Conservation (phyloP, 768 basidiomycete species). For the Lactarius vividus region DNA sequence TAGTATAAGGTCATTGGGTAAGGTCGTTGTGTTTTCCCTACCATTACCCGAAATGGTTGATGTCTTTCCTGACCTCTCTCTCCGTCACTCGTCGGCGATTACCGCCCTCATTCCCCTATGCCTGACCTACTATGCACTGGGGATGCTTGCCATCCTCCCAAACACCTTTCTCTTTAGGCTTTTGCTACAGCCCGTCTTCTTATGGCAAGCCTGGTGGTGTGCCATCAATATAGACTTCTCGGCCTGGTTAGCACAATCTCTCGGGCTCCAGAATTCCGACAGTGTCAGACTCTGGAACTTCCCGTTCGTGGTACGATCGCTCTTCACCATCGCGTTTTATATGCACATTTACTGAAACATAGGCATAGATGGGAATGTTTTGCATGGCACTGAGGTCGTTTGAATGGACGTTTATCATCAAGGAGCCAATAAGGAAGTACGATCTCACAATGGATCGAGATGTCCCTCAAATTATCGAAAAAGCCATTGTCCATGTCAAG, state of each 20-base stretch:
- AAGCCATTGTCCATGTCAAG: background rate
- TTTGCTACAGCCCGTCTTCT: constrained; percentile 3
- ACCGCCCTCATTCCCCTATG: background rate
- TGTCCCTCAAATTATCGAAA: background rate
- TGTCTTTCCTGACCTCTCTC: background rate
- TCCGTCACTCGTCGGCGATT: background rate
- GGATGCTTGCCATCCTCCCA: constrained; percentile 10
- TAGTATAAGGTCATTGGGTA: too few species aligned
- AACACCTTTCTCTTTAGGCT: constrained; percentile 1
- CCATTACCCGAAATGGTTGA: background rate
- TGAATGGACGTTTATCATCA: too few species aligned
- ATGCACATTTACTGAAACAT: background rate
- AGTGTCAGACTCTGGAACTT: background rate
- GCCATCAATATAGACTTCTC: constrained; percentile 2
- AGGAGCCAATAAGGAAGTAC: too few species aligned
- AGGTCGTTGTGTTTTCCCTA: too few species aligned
- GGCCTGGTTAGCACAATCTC: background rate
- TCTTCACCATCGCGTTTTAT: background rate
- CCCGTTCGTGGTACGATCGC: constrained; percentile 4
- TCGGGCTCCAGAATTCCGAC: too few species aligned
- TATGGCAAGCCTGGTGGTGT: constrained; percentile 1
- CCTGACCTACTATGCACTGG: constrained; percentile 9
- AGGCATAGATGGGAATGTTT: background rate
- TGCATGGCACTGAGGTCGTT: background rate
- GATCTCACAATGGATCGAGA: too few species aligned